phyloP scores from a whole-genome alignment of 495 filamentous ascomycete genomes.

The Neurospora sp. region DNA sequence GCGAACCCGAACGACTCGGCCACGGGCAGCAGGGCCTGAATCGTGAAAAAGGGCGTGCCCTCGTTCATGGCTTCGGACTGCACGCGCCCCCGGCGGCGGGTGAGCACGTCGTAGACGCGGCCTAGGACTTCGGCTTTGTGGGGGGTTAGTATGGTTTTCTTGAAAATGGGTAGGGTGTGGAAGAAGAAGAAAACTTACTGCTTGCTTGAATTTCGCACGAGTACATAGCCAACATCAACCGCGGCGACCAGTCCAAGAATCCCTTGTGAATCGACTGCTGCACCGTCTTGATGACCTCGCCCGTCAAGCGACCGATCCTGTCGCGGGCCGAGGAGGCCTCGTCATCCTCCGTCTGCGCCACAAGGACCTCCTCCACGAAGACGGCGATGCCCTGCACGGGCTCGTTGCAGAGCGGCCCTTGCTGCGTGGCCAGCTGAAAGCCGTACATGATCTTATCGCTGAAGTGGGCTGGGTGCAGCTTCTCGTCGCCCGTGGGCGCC shows the following conservation, averaged over 20 bases:
- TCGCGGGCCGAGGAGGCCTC: conserved; percentile 52
- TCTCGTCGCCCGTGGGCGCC: conserved; percentile 31
- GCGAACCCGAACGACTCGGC: conserved; percentile 96
- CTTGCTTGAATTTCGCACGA: conserved; percentile 94
- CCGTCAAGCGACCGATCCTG: conserved; percentile 69
- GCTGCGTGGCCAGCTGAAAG: conserved; percentile 84
- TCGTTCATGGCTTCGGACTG: conserved; percentile 86
- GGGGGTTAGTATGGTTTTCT: conserved; percentile 1
- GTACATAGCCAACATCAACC: conserved; percentile 96
- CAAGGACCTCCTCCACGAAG: conserved; percentile 70
- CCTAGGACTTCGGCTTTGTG: conserved; percentile 78
- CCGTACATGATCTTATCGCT: conserved; percentile 84
- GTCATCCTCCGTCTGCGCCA: conserved; percentile 36
- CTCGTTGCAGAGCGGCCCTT: conserved; percentile 87
- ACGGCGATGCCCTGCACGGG: conserved; percentile 90
- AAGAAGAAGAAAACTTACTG: conserved; percentile 41
- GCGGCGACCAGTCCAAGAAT: conserved; percentile 91
- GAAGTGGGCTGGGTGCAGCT: conserved; percentile 61
- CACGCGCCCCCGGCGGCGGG: conserved; percentile 80
- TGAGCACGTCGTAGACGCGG: conserved; percentile 87
- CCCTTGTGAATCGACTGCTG: conserved; percentile 76
- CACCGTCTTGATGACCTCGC: conserved; percentile 81
- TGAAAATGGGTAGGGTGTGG: background rate
- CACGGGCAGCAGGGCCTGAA: conserved; percentile 74
- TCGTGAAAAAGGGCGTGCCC: conserved; percentile 92